Percentiles rank a stretch among this genome's conserved stretches.
Conservation (phyloP, 2,329 filamentous ascomycete genomes). For the Beauveria asiatica region DNA sequence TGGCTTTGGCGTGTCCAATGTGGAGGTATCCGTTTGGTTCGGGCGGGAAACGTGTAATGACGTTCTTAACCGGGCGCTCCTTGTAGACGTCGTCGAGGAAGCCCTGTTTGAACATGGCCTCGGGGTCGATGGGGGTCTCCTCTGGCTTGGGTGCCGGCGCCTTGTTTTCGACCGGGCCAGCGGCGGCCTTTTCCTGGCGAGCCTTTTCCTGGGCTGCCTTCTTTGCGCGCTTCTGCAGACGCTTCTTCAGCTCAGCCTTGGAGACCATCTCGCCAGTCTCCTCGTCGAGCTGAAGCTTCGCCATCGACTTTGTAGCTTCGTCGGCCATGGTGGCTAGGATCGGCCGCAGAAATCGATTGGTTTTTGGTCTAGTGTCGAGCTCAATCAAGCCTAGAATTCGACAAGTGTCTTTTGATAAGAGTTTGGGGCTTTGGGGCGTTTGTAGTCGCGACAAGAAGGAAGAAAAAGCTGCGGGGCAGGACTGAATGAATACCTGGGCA, state of each 20-base stretch:
- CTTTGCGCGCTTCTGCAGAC: conserved; percentile 47
- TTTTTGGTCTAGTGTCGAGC: background rate
- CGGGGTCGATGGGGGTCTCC: conserved; percentile 39
- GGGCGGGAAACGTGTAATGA: conserved; percentile 68
- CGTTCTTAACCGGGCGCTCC: conserved; percentile 52
- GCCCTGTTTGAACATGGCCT: conserved; percentile 72
- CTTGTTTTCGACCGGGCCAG: conserved; percentile 29
- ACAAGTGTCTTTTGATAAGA: too few relatives aligned
- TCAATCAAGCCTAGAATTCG: too few relatives aligned
- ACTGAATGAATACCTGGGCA: too few relatives aligned
- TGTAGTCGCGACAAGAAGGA: too few relatives aligned
- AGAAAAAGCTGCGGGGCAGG: too few relatives aligned
- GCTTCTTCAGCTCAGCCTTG: conserved; percentile 54
- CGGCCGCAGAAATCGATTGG: background rate
- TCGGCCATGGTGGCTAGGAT: conserved; percentile 34
- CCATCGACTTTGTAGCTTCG: conserved; percentile 36
- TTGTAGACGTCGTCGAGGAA: conserved; percentile 67
- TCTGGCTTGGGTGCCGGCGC: conserved; percentile 35
- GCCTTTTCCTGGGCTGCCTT: conserved; percentile 56
- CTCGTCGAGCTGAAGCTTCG: conserved; percentile 53
- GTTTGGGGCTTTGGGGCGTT: too few relatives aligned
- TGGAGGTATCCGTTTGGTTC: conserved; percentile 92
- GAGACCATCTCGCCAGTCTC: conserved; percentile 58
- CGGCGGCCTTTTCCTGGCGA: conserved; percentile 74
- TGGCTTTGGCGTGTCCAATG: conserved; percentile 91